Base-by-base conservation (phyloP, 371 early-diverging fungal genomes). In the Parasitella parasitica region DNA sequence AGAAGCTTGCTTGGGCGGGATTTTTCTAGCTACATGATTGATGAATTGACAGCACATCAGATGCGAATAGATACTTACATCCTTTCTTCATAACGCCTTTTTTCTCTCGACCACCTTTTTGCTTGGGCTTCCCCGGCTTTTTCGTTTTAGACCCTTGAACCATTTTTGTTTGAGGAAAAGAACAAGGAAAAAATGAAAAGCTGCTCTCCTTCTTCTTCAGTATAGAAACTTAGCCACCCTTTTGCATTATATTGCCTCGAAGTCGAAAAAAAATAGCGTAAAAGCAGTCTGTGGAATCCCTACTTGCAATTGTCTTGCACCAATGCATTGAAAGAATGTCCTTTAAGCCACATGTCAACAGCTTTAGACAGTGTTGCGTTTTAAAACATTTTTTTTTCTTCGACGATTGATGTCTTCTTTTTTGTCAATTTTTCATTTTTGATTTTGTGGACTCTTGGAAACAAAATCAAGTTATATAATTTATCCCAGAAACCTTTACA, bases 1-100 rank as follows among this genome's bases (percentile, higher is more conserved):
- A 27, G 72, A 63, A n/a, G 75, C 58, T 61, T 76, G 76, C 69
- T 87, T 87, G 54, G 88, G 88, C 12, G 88, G 81, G 68, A 84
- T 82, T 13, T 69, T 66, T 63, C 81, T 78, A 27, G 78, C 86
- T 86, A 48, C 6, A 32, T 9, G 7, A 38, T 18, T n/a, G 0
- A 18, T 53, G 51, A 16, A 24, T 34, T 37, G n/a, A 46, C 20
- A 20, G 27, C 32, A n/a, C 46, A 37, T 38, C 13, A 15, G n/a
- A 24, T 37, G 36, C 13, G n/a, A 51, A 27, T 20, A 37, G 32
- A 32, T 4, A 39, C 61, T 51, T 71, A 78, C 83, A 71, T 76
- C 86, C 86, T 82, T 82, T 83, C 70, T 80, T 80, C 66, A 78
- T 73, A 27, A 82, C 70, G 24, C 75, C 77, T 18, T 78, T 68